Evolutionary conservation across 257 asterid genomes (phyloP).

Genomic region (Echites panduratus): DNA sequence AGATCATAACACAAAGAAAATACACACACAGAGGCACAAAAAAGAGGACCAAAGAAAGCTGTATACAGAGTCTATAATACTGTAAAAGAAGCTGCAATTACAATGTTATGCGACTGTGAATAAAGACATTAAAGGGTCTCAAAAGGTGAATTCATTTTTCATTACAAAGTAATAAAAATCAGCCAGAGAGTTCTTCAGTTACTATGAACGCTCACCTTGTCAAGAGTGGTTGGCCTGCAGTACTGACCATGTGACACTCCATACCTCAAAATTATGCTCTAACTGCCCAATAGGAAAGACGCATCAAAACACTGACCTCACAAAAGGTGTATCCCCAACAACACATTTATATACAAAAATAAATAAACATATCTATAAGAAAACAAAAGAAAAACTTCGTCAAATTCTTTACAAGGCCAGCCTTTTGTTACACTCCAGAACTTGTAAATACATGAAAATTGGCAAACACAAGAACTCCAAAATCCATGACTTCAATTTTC

Average conservation of each 20-base stretch:
- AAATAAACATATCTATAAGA: not conserved
- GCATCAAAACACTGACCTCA: not conserved
- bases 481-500: not conserved
- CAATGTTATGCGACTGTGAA: not conserved
- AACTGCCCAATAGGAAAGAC: slow-evolving; percentile 13
- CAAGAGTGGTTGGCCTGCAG: slow-evolving; percentile 29
- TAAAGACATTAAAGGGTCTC: not conserved
- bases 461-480: not conserved
- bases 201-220: slow-evolving; percentile 28
- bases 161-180: not conserved
- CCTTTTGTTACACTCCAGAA: not conserved
- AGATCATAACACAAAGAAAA: slow-evolving; percentile 10
- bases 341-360: no score
- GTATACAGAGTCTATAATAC: not conserved
- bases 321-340: not conserved
- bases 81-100: no score
- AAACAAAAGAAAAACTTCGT: not conserved
- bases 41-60: not conserved
- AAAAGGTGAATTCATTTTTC: not conserved
- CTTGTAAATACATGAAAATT: not conserved
- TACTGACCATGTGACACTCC: slow-evolving; percentile 39
- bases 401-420: not conserved
- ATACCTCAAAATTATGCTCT: slow-evolving; percentile 27
- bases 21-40: not conserved
- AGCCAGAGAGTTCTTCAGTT: not conserved